Evolutionary conservation across 805 yeast species (phyloP).

Genomic region (Yarrowia bubula): DNA sequence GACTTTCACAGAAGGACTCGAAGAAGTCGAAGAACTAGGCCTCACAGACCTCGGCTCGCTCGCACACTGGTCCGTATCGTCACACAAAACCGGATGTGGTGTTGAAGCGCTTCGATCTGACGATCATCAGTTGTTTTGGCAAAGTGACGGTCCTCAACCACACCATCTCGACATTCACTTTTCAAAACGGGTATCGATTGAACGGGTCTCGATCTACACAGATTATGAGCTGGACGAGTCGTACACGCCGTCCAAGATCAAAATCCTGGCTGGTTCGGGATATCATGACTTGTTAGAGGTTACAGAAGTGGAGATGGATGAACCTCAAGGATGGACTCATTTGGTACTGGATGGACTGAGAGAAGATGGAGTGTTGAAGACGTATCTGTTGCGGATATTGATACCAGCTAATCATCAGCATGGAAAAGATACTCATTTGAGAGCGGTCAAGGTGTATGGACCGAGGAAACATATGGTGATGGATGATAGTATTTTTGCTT

Average conservation of each 20-base stretch:
- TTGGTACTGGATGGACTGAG: constrained; percentile 56
- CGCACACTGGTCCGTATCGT: constrained; percentile 83
- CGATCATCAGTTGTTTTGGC: constrained; percentile 82
- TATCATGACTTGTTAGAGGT: constrained; percentile 74
- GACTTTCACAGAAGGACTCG: constrained; percentile 44
- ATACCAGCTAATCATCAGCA: constrained; percentile 81
- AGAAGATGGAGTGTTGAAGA: constrained; percentile 51
- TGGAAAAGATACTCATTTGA: constrained; percentile 90
- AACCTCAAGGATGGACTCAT: constrained; percentile 79
- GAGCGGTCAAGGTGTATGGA: constrained; percentile 63
- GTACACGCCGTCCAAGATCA: constrained; percentile 77
- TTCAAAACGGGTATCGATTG: constrained; percentile 68
- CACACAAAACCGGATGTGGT: constrained; percentile 70
- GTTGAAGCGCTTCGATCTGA: constrained; percentile 64
- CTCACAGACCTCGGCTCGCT: constrained; percentile 72
- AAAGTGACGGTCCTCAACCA: constrained; percentile 89
- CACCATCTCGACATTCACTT: constrained; percentile 79
- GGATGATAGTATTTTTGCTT: constrained; percentile 34
- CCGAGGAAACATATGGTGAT: constrained; percentile 2
- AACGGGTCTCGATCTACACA: constrained; percentile 66
- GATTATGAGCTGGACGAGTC: constrained; percentile 79
- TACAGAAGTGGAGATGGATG: constrained; percentile 53
- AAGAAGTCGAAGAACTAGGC: constrained; percentile 56
- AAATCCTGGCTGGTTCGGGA: constrained; percentile 71
- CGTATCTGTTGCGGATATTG: constrained; percentile 62